Percentiles rank a stretch among this genome's conserved stretches.
These are phyloP conservation scores for Suillus fuscotomentosus DNA, from an alignment of 768 basidiomycete genomes.

Conservation along the genomic window DNA sequence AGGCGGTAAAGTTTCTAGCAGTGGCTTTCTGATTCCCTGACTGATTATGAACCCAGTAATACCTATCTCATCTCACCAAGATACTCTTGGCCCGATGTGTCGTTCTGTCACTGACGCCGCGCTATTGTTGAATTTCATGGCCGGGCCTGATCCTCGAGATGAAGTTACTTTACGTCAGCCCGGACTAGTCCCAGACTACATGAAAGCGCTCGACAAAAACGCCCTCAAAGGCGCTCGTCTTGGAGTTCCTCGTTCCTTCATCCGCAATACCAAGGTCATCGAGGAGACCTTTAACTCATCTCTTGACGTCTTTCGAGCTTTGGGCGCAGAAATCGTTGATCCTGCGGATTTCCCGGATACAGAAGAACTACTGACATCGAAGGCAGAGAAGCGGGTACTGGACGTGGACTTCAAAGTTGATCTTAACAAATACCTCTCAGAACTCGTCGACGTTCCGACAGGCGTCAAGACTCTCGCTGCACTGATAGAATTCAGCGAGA, in stretches of 20 bases:
- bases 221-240: slow-evolving; percentile 51
- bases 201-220: slow-evolving; percentile 45
- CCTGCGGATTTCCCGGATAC: slow-evolving; percentile 53
- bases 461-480: slow-evolving; percentile 56
- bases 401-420: slow-evolving; percentile 53
- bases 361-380: slow-evolving; percentile 38
- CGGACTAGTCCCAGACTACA: slow-evolving; percentile 50
- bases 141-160: slow-evolving; percentile 53
- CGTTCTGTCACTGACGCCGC: slow-evolving; percentile 56
- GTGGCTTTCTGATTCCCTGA: not conserved
- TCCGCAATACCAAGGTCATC: slow-evolving; percentile 21
- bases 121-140: slow-evolving; percentile 49
- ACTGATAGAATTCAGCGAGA: slow-evolving; percentile 52
- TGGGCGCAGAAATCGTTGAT: slow-evolving; percentile 49
- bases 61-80: slow-evolving; percentile 57
- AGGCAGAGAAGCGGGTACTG: slow-evolving; percentile 50
- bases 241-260: slow-evolving; percentile 47
- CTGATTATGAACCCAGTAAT: slow-evolving; percentile 37
- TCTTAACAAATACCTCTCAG: slow-evolving; percentile 39
- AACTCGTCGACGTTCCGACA: slow-evolving; percentile 48
- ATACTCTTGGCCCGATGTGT: slow-evolving; percentile 58
- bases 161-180: slow-evolving; percentile 54
- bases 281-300: slow-evolving; percentile 38
- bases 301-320: slow-evolving; percentile 33
- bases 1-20: slow-evolving; percentile 24